Conservation (phyloP, 129 eudicot species). For the Centaurea solstitialis region DNA sequence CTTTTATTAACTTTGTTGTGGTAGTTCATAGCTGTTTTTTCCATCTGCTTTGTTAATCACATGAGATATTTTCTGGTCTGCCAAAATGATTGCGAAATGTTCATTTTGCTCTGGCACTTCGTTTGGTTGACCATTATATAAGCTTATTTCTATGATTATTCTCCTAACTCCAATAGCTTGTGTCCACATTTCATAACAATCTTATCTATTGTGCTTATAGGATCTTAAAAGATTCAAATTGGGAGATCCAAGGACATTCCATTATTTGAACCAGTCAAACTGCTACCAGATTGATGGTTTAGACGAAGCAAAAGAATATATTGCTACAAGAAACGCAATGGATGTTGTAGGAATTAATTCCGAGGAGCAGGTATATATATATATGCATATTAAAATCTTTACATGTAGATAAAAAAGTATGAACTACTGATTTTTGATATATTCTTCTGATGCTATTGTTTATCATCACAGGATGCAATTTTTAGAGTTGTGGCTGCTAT, state of each 20-base stretch:
- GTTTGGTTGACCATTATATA: background rate
- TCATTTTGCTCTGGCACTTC: background rate
- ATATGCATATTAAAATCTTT: background rate
- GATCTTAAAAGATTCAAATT: slow-evolving; percentile 66
- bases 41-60: background rate
- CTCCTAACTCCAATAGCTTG: slow-evolving; percentile 7
- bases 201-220: slow-evolving; percentile 35
- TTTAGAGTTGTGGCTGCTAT: slow-evolving; percentile 92
- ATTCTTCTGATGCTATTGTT: background rate
- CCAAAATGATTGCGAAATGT: background rate
- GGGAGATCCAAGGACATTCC: slow-evolving; percentile 76
- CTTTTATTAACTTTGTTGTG: background rate
- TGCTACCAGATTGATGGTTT: slow-evolving; percentile 79
- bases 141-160: background rate
- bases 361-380: slow-evolving; percentile 67
- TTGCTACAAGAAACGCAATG: slow-evolving; percentile 81
- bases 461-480: slow-evolving; percentile 68
- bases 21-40: background rate
- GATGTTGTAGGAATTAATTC: slow-evolving; percentile 88
- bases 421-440: background rate
- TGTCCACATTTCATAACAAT: background rate
- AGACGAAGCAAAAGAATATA: slow-evolving; percentile 75
- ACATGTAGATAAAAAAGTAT: background rate
- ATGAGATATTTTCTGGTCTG: background rate
- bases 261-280: slow-evolving; percentile 81